phyloP scores from a whole-genome alignment of 441 rosid genomes.

The Geranium incanum region DNA sequence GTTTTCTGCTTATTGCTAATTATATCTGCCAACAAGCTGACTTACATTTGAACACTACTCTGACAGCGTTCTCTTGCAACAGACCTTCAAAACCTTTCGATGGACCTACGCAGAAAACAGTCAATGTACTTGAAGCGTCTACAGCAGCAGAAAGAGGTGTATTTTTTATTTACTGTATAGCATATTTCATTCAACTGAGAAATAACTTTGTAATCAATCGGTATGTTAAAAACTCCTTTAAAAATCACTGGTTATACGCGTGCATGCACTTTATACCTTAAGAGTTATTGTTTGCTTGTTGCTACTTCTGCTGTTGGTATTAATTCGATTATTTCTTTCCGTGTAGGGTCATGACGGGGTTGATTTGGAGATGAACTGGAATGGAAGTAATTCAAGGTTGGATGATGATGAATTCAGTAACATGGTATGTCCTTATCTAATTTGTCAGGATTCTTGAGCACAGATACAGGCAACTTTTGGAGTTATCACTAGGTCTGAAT shows the following conservation, averaged over 20 bases:
- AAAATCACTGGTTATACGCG: not conserved
- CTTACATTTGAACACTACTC: not conserved
- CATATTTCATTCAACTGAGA: not conserved
- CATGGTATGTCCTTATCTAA: not conserved
- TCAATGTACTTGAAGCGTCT: slow-evolving; percentile 5
- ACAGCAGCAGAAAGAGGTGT: slow-evolving; percentile 4
- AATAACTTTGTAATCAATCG: not conserved
- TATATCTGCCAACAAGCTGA: not conserved
- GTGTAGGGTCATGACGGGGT: slow-evolving; percentile 18
- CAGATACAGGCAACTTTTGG: not conserved
- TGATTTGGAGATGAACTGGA: slow-evolving; percentile 18
- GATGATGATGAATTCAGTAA: slow-evolving; percentile 19
- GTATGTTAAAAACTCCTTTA: not conserved
- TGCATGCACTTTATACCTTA: not conserved
- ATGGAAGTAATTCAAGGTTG: not conserved
- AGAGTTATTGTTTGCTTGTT: not conserved
- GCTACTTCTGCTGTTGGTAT: slow-evolving; percentile 5
- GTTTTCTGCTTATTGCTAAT: not conserved
- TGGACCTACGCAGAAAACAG: not conserved
- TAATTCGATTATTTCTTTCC: not conserved
- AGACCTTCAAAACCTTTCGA: slow-evolving; percentile 1
- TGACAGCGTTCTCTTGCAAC: slow-evolving; percentile 7
- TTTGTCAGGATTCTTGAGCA: not conserved
- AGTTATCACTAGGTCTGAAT: not conserved
- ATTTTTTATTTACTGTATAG: not conserved